A percentile compares a stretch with the other conserved stretches of the same genome.
phyloP scores from a whole-genome alignment of 192 early-diverging fungal species.

The Cetraspora pellucida region DNA sequence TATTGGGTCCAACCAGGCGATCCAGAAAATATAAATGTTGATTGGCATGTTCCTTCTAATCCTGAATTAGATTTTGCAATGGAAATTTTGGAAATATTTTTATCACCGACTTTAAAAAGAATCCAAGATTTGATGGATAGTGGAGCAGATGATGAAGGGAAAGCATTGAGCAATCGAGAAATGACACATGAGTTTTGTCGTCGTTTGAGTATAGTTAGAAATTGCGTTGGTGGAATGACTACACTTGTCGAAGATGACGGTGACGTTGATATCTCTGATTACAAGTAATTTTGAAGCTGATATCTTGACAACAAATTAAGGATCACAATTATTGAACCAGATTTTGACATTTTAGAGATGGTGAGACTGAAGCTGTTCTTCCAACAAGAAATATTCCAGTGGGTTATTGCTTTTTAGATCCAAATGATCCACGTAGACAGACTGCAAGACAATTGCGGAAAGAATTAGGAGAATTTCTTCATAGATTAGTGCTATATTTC shows the following conservation, averaged over 20 bases:
- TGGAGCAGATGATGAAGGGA: conserved; percentile 39
- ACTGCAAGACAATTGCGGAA: conserved; percentile 55
- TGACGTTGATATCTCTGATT: conserved; percentile 39
- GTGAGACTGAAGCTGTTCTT: conserved; percentile 43
- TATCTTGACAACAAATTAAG: conserved; percentile 7
- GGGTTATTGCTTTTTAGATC: conserved; percentile 72
- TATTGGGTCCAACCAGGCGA: conserved; percentile 74
- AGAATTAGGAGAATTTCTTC: conserved; percentile 54
- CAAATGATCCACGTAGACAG: conserved; percentile 50
- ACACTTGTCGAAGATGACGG: conserved; percentile 60
- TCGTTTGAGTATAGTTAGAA: conserved; percentile 50
- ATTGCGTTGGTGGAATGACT: conserved; percentile 56
- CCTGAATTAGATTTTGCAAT: conserved; percentile 70
- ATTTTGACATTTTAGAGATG: conserved; percentile 38
- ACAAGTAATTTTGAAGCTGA: conserved; percentile 39
- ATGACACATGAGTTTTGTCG: conserved; percentile 58
- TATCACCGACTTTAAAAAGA: conserved; percentile 45
- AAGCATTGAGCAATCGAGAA: conserved; percentile 38
- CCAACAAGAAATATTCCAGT: conserved; percentile 50
- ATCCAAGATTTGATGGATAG: conserved; percentile 49
- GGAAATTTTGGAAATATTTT: conserved; percentile 60
- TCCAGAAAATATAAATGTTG: conserved; percentile 54
- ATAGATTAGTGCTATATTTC: conserved; percentile 56
- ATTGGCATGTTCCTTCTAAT: conserved; percentile 79
- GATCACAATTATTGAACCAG: conserved; percentile 2